Percentiles rank a stretch among this genome's conserved stretches.
Evolutionary conservation across 139 green algal genomes (phyloP).

Genomic region (Mychonastes homosphaera): DNA sequence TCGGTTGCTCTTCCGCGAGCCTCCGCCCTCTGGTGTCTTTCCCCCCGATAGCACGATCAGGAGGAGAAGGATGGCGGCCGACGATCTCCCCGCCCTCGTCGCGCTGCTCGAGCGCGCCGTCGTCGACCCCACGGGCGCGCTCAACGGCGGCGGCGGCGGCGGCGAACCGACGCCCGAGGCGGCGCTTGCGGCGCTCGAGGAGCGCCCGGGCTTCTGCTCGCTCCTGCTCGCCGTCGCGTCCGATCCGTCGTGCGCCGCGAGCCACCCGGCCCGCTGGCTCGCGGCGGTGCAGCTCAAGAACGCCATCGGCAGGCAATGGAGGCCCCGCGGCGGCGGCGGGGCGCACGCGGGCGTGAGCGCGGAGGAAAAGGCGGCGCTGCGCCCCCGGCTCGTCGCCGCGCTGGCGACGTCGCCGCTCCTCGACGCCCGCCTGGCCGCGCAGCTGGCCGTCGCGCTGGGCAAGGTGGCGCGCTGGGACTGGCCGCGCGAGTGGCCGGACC

Average conservation of each 20-base stretch:
- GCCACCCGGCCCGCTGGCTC: constrained; percentile 72
- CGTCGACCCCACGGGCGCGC: no score
- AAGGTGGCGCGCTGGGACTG: constrained; percentile 86
- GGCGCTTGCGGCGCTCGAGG: constrained; percentile 43
- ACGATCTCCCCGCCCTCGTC: no score
- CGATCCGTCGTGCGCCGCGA: constrained; percentile 41
- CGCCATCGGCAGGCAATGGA: constrained; percentile 67
- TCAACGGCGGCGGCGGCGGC: no score
- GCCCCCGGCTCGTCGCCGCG: neutral
- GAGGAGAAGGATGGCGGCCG: no score
- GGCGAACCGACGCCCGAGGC: no score
- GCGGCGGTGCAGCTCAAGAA: constrained; percentile 87
- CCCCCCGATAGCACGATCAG: no score
- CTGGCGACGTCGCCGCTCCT: neutral
- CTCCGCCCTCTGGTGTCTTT: no score
- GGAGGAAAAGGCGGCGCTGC: neutral
- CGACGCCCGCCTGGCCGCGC: constrained; percentile 41
- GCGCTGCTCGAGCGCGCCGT: no score
- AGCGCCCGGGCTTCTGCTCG: constrained; percentile 64
- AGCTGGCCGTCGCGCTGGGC: constrained; percentile 72
- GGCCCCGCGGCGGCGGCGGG: constrained; percentile 21
- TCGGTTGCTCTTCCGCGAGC: no score
- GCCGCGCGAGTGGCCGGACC: constrained; percentile 66
- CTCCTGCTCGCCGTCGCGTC: constrained; percentile 63
- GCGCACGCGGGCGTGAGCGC: neutral